phyloP scores from a whole-genome alignment of 805 yeast genomes.

The Yarrowia porcina region DNA sequence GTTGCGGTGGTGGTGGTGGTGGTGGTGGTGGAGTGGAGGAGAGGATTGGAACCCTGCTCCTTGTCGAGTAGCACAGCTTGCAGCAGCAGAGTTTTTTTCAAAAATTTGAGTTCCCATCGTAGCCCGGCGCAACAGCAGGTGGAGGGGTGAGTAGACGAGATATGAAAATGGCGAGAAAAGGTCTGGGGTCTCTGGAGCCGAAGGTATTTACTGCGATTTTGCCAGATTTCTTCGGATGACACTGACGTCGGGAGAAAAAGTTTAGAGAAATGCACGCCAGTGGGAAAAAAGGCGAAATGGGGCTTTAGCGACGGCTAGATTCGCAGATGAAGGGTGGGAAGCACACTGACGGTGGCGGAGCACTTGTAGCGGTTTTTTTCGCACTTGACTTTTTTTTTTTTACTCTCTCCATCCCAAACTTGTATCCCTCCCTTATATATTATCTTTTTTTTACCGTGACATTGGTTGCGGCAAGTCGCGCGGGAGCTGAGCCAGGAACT shows the following conservation, averaged over 20 bases:
- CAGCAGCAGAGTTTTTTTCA: conserved; percentile 20
- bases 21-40: conserved; percentile 12
- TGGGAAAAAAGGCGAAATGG: not conserved
- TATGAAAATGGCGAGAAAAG: not conserved
- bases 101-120: conserved; percentile 8
- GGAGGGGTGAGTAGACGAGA: not conserved
- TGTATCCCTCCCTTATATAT: not conserved
- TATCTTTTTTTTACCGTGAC: not conserved
- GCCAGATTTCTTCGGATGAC: not conserved
- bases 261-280: not conserved
- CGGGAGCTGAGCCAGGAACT: not conserved
- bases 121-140: not conserved
- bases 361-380: not conserved
- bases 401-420: not conserved
- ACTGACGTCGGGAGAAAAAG: not conserved
- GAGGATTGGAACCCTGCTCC: not conserved
- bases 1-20: not conserved
- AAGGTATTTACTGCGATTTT: not conserved
- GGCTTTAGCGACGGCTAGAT: not conserved
- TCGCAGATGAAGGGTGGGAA: not conserved
- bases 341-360: not conserved
- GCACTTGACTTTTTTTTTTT: no score
- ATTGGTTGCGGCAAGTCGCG: not conserved
- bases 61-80: not conserved
- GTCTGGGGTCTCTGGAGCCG: no score